A percentile compares a stretch with the other conserved stretches of the same genome.
phyloP scores from a whole-genome alignment of 306 rosid genomes.

The Quercus ilex region DNA sequence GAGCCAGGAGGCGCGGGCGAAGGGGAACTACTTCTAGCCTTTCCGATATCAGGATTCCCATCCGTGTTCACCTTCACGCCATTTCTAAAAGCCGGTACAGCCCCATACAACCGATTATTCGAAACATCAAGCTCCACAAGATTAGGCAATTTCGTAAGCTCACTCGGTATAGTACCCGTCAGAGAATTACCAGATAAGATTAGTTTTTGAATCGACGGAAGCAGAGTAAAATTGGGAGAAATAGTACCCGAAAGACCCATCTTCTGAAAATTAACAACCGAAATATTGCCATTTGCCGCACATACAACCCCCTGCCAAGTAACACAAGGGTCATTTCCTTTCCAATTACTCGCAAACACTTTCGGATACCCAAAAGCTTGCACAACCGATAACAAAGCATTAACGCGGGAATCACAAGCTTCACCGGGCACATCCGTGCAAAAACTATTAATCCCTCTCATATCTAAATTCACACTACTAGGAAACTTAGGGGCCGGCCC shows the following conservation, averaged over 20 bases:
- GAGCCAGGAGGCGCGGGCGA: not conserved
- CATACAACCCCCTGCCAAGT: constrained; percentile 60
- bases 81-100: constrained; percentile 40
- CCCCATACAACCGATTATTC: constrained; percentile 52
- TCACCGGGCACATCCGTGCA: constrained; percentile 37
- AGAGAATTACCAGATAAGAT: constrained; percentile 47
- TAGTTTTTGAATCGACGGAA: constrained; percentile 42
- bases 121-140: constrained; percentile 54
- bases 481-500: constrained; percentile 60
- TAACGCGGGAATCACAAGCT: constrained; percentile 53
- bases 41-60: constrained; percentile 71
- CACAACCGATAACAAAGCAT: constrained; percentile 37
- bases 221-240: constrained; percentile 47
- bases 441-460: constrained; percentile 37
- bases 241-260: constrained; percentile 64
- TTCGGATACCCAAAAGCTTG: constrained; percentile 57
- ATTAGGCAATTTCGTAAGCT: constrained; percentile 47
- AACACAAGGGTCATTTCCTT: constrained; percentile 69
- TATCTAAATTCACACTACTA: constrained; percentile 33
- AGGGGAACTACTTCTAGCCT: constrained; percentile 28
- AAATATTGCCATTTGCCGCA: constrained; percentile 18
- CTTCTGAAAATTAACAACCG: constrained; percentile 47
- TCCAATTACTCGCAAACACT: constrained; percentile 59
- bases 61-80: constrained; percentile 29
- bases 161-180: constrained; percentile 51